A percentile compares a stretch with the other conserved stretches of the same genome.
Conservation (phyloP, 495 filamentous ascomycete genomes). For the Mytilinidion resinicola region DNA sequence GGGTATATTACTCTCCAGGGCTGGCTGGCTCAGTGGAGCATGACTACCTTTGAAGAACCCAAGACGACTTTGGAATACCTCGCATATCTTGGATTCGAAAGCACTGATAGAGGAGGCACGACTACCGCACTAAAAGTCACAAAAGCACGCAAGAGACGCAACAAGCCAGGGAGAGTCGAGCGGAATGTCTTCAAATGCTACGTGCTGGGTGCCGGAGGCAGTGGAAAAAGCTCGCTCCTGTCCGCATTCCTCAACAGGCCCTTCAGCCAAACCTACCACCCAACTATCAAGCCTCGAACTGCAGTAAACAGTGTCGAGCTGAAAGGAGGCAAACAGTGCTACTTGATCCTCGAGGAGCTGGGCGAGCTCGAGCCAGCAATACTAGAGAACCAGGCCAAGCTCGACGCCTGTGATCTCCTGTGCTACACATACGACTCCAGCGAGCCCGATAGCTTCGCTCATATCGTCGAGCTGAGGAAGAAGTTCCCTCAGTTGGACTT, state of each 20-base stretch:
- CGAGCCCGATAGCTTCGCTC: conserved; percentile 87
- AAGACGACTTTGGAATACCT: conserved; percentile 93
- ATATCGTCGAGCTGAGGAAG: conserved; percentile 71
- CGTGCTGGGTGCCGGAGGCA: conserved; percentile 73
- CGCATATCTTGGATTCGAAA: conserved; percentile 88
- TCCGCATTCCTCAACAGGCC: conserved; percentile 85
- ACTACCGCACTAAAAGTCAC: conserved; percentile 87
- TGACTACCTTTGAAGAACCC: conserved; percentile 95
- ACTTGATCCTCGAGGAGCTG: conserved; percentile 88
- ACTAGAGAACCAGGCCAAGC: conserved; percentile 80
- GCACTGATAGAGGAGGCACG: conserved; percentile 51
- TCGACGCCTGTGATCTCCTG: conserved; percentile 89
- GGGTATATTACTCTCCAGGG: conserved; percentile 94
- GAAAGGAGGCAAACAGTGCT: conserved; percentile 92
- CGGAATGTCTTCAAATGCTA: conserved; percentile 96
- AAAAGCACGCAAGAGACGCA: conserved; percentile 76
- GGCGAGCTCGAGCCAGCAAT: conserved; percentile 94
- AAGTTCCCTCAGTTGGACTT: conserved; percentile 77
- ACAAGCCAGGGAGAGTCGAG: conserved; percentile 75
- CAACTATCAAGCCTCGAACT: conserved; percentile 87
- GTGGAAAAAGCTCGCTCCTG: conserved; percentile 83
- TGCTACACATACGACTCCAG: conserved; percentile 96
- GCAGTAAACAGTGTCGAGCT: conserved; percentile 96
- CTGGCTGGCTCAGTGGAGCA: conserved; percentile 98
- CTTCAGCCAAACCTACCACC: conserved; percentile 79